Base-by-base conservation (phyloP, 768 basidiomycete species). In the Lactarius quietus region DNA sequence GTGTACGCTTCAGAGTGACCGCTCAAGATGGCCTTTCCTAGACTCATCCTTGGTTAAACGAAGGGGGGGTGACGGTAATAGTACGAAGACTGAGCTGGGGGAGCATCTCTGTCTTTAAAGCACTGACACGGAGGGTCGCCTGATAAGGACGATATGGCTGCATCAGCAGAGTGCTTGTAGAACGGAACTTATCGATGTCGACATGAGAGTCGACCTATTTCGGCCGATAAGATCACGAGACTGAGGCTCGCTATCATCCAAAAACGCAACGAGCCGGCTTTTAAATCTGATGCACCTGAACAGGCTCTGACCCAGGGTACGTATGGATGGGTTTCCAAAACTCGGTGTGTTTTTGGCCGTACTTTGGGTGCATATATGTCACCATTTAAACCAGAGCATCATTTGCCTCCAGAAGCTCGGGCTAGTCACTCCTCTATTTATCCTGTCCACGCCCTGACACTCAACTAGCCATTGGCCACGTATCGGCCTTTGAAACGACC, bases 321-420 rank as follows among this genome's bases (percentile, higher is more conserved):
- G 23, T 26, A 51, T 67, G 29, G 63, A 68, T 18, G 67, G 68
- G 6, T 70, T 70, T 29, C 60, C 56, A 23, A 41, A 68, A 70
- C 63, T 58, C 69, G 69, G 69, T 68, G 35, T 35, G 62, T 35
- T 29, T 52, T n/a, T 41, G 17, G 29, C 29, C 12, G n/a, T 31
- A 8, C 8, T 10, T 29, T 14, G 8, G 26, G 26, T 12, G 38
- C 17, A 39, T 54, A 55, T 31, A 55, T 5, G 52, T 28, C 53
- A 55, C 15, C 8, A 17, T 56, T 38, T 56, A n/a, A 28, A n/a
- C 8, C 35, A 62, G 54, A 31, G 39, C 55, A 14, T 56, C 54
- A 36, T 54, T 39, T 15, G 43, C 62, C 18, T 26, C 15, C 18
- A 35, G 39, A 38, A 54, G 39, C 57, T 10, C 26, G 35, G 23